phyloP scores from a whole-genome alignment of 2,329 filamentous ascomycete genomes.

The Apiospora pterosperma region DNA sequence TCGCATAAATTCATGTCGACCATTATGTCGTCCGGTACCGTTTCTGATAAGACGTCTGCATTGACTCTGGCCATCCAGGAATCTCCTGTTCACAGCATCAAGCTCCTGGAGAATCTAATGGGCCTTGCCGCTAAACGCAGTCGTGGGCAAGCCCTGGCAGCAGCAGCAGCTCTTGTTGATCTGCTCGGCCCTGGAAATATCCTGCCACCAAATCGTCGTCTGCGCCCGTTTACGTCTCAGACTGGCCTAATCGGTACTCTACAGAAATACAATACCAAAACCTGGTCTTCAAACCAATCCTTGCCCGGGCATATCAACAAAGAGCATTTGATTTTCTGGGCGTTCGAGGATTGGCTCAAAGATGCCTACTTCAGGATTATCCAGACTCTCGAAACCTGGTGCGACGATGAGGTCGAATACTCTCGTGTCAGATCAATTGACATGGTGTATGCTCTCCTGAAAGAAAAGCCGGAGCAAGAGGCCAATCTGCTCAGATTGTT shows the following conservation, averaged over 20 bases:
- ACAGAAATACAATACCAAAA: conserved; percentile 52
- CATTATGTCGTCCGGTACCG: conserved; percentile 93
- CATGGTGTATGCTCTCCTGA: conserved; percentile 86
- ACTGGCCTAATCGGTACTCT: conserved; percentile 71
- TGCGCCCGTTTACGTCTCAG: conserved; percentile 77
- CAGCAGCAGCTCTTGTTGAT: conserved; percentile 92
- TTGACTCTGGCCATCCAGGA: conserved; percentile 93
- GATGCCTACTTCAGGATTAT: conserved; percentile 89
- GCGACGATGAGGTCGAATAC: conserved; percentile 92
- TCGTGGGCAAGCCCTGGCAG: conserved; percentile 86
- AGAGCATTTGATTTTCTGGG: conserved; percentile 80
- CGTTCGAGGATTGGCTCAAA: conserved; percentile 94
- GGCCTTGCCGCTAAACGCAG: conserved; percentile 87
- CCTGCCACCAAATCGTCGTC: conserved; percentile 75
- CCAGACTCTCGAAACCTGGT: conserved; percentile 88
- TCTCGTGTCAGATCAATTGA: conserved; percentile 84
- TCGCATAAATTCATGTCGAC: conserved; percentile 95
- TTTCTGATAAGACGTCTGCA: conserved; percentile 95
- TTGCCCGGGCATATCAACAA: conserved; percentile 73
- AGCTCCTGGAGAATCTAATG: conserved; percentile 82
- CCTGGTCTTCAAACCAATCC: conserved; percentile 66
- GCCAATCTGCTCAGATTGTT: conserved; percentile 86
- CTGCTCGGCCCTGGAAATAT: conserved; percentile 85
- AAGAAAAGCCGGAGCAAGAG: conserved; percentile 96
- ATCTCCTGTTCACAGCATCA: conserved; percentile 88